A percentile compares a stretch with the other conserved stretches of the same genome.
These are phyloP conservation scores for Nakazawaea ambrosiae DNA, from an alignment of 805 yeast species.

Conservation along the genomic window DNA sequence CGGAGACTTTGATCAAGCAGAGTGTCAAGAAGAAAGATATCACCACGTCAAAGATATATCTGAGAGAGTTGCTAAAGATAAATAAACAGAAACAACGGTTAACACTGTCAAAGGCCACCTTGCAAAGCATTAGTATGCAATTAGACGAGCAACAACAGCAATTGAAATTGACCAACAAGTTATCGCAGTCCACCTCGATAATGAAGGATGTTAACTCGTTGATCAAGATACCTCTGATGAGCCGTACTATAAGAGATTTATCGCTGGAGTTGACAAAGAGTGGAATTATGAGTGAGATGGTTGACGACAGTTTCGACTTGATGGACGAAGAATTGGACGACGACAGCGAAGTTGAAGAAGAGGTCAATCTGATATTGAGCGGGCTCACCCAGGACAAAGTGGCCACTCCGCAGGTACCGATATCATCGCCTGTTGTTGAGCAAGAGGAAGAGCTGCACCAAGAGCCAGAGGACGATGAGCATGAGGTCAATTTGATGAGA, in stretches of 20 bases:
- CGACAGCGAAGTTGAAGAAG: constrained; percentile 54
- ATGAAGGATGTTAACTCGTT: constrained; percentile 86
- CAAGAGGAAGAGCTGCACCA: constrained; percentile 51
- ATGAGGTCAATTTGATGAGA: constrained; percentile 76
- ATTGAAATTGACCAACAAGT: constrained; percentile 73
- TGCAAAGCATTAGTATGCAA: constrained; percentile 82
- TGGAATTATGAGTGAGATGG: constrained; percentile 91
- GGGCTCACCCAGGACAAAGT: constrained; percentile 29
- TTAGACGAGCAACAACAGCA: constrained; percentile 87
- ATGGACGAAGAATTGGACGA: constrained; percentile 59
- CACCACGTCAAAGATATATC: constrained; percentile 71
- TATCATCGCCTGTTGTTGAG: constrained; percentile 42
- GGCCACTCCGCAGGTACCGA: constrained; percentile 27
- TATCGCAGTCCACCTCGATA: constrained; percentile 68
- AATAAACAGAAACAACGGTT: constrained; percentile 69
- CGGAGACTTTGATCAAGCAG: constrained; percentile 67
- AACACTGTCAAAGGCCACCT: constrained; percentile 74
- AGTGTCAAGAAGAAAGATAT: constrained; percentile 72
- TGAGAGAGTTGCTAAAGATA: constrained; percentile 70
- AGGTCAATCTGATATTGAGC: constrained; percentile 54
- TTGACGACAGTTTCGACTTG: constrained; percentile 78
- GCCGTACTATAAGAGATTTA: constrained; percentile 76
- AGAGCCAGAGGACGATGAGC: constrained; percentile 69
- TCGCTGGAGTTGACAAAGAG: constrained; percentile 82
- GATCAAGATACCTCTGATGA: constrained; percentile 71